Evolutionary conservation across 1,139 yeast species (phyloP).

Genomic region (Lodderomyces parapsilosis): DNA sequence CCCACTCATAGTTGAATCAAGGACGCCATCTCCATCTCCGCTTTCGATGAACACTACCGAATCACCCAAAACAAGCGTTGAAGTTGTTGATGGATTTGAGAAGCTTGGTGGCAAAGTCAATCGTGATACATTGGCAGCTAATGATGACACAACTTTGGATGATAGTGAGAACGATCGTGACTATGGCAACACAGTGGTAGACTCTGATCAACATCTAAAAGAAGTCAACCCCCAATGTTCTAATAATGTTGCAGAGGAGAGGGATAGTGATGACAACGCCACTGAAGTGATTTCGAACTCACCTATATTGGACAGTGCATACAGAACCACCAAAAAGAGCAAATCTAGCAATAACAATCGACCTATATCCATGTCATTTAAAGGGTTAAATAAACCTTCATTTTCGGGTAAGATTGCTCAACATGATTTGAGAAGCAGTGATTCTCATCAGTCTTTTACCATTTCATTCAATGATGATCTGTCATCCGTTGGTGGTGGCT

Average conservation of each 20-base stretch:
- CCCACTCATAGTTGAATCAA: slow-evolving; percentile 15
- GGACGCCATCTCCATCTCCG: slow-evolving; percentile 15
- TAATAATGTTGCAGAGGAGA: neutral
- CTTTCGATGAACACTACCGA: slow-evolving; percentile 10
- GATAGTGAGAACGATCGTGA: slow-evolving; percentile 8
- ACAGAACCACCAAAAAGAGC: slow-evolving; percentile 13
- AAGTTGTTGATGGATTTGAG: slow-evolving; percentile 9
- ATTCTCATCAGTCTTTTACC: slow-evolving; percentile 46
- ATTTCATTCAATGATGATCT: slow-evolving; percentile 35
- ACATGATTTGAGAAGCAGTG: slow-evolving; percentile 32
- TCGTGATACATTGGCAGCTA: neutral
- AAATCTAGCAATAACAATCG: slow-evolving; percentile 27
- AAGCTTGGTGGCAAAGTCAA: slow-evolving; percentile 1
- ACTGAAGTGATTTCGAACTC: slow-evolving; percentile 16
- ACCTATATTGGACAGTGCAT: slow-evolving; percentile 26
- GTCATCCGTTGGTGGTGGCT: slow-evolving; percentile 28
- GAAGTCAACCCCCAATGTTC: neutral
- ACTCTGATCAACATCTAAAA: neutral
- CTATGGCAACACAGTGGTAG: no score
- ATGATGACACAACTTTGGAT: neutral
- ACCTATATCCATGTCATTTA: slow-evolving; percentile 68
- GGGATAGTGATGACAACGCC: slow-evolving; percentile 2
- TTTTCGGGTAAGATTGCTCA: slow-evolving; percentile 38
- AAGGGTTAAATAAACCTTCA: slow-evolving; percentile 60
- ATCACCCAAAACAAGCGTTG: slow-evolving; percentile 15